These are phyloP conservation scores for Cairneyella variabilis DNA, from an alignment of 495 filamentous ascomycete genomes.

Conservation along the genomic window DNA sequence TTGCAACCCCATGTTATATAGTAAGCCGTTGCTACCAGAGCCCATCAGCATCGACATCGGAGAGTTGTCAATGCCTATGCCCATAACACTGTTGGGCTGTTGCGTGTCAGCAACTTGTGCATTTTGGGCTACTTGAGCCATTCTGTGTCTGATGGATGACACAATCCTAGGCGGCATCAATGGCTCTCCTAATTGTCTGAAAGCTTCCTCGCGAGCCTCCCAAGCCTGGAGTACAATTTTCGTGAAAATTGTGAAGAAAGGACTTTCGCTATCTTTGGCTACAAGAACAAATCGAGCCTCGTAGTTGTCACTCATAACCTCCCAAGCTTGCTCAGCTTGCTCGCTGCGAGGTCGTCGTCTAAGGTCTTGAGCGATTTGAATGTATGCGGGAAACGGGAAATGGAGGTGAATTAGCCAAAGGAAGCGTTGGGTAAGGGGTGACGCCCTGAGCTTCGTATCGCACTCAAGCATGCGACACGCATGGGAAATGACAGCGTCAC, in stretches of 20 bases:
- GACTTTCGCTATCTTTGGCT: constrained; percentile 20
- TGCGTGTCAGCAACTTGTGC: constrained; percentile 8
- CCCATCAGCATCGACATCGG: constrained; percentile 21
- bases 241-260: constrained; percentile 40
- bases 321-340: constrained; percentile 50
- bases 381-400: constrained; percentile 47
- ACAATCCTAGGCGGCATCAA: constrained; percentile 38
- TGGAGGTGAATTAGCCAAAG: constrained; percentile 45
- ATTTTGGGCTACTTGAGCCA: constrained; percentile 21
- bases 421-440: constrained; percentile 38
- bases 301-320: constrained; percentile 31
- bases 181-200: constrained; percentile 14
- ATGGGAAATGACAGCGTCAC: constrained; percentile 43
- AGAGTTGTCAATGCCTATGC: constrained; percentile 21
- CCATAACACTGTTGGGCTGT: constrained; percentile 13
- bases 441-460: constrained; percentile 42
- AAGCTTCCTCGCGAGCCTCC: constrained; percentile 37
- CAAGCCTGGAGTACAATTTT: constrained; percentile 44
- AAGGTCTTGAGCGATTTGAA: constrained; percentile 50
- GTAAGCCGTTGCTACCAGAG: constrained; percentile 3
- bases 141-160: constrained; percentile 28
- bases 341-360: constrained; percentile 39
- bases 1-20: constrained; percentile 10
- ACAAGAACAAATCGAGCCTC: constrained; percentile 30
- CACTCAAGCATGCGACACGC: constrained; percentile 39